phyloP scores from a whole-genome alignment of 164 flowering plant species.

The Tinospora cordifolia region DNA sequence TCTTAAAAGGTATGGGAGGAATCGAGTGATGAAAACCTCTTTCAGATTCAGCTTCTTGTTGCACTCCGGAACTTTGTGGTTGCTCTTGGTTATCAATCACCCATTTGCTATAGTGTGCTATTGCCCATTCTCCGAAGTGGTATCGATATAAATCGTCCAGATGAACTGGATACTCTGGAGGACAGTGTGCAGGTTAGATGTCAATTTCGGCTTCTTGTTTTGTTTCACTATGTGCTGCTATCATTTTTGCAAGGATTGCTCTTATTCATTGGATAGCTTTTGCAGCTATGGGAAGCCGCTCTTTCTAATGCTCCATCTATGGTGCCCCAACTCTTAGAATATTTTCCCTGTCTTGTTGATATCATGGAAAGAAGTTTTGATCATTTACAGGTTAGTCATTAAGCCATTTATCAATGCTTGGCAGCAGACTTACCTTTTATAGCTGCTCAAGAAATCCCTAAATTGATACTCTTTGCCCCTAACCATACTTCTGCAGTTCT shows the following conservation, averaged over 20 bases:
- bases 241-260: neutral
- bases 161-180: conserved; percentile 82
- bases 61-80: conserved; percentile 76
- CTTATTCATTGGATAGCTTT: conserved; percentile 1
- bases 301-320: conserved; percentile 75
- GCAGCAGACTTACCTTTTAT: neutral
- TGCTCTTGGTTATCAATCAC: conserved; percentile 74
- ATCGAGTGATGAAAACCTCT: conserved; percentile 80
- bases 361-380: conserved; percentile 82
- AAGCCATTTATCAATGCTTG: neutral
- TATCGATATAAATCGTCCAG: conserved; percentile 72
- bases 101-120: conserved; percentile 61
- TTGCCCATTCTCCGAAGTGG: conserved; percentile 68
- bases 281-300: conserved; percentile 95
- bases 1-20: conserved; percentile 80
- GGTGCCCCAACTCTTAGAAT: conserved; percentile 65
- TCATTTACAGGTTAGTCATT: conserved; percentile 62
- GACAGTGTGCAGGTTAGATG: conserved; percentile 75
- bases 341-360: conserved; percentile 61
- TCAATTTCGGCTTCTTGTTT: conserved; percentile 3
- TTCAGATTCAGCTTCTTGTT: conserved; percentile 85
- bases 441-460: neutral
- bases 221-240: neutral
- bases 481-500: neutral
- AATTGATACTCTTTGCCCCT: neutral